phyloP scores from a whole-genome alignment of 208 protist genomes.

The Trypanosomatidae sp. region DNA sequence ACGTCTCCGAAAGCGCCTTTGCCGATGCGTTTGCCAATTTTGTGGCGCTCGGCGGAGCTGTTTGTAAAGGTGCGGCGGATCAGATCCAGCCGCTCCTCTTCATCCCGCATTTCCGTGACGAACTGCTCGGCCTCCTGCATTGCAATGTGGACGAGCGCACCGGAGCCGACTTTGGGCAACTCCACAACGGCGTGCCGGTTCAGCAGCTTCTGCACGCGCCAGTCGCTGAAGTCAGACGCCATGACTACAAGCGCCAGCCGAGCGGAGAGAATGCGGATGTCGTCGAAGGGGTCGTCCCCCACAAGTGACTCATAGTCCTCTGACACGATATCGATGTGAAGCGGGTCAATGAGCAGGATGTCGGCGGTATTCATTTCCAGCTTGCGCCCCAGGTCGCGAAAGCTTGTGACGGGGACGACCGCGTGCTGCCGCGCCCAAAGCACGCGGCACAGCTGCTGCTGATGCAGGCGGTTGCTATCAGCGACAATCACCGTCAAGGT shows the following conservation, averaged over 20 bases:
- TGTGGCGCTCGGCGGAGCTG: conserved; percentile 53
- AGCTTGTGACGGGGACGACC: conserved; percentile 79
- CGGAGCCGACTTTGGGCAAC: conserved; percentile 73
- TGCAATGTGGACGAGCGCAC: conserved; percentile 74
- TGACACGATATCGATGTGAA: conserved; percentile 54
- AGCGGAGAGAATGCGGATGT: conserved; percentile 38
- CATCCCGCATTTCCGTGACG: conserved; percentile 72
- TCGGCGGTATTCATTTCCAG: conserved; percentile 56
- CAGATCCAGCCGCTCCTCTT: conserved; percentile 78
- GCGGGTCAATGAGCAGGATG: conserved; percentile 83
- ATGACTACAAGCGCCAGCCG: conserved; percentile 76
- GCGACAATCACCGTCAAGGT: conserved; percentile 78
- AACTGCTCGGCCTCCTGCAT: conserved; percentile 87
- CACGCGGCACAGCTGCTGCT: conserved; percentile 68
- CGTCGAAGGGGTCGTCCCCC: conserved; percentile 58
- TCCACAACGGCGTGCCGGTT: conserved; percentile 80
- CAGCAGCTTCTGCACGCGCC: conserved; percentile 74
- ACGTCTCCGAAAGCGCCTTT: conserved; percentile 89
- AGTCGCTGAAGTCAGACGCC: conserved; percentile 76
- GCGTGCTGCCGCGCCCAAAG: conserved; percentile 84
- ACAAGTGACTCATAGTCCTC: conserved; percentile 61
- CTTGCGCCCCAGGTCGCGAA: conserved; percentile 67
- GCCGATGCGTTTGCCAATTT: conserved; percentile 64
- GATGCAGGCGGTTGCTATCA: conserved; percentile 65
- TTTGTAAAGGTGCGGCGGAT: conserved; percentile 78